These are phyloP conservation scores for Pythium coloratum DNA, from an alignment of 352 stramenopile genomes.

Conservation along the genomic window DNA sequence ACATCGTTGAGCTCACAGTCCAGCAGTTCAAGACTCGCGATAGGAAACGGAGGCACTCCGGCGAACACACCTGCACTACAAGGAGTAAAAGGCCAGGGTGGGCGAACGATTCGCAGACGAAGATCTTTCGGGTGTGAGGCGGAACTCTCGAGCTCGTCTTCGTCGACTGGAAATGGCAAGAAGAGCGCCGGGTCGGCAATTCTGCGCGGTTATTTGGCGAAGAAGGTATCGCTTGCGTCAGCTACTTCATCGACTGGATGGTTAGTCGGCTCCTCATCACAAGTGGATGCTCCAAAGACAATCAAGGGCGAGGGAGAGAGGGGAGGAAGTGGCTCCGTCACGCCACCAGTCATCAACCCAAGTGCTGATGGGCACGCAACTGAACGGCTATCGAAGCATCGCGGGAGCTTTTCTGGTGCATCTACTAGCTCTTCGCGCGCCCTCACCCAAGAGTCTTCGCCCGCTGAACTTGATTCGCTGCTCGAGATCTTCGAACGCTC, in stretches of 20 bases:
- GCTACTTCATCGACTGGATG: constrained; percentile 20
- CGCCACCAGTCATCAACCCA: constrained; percentile 15
- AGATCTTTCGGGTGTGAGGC: constrained; percentile 74
- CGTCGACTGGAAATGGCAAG: constrained; percentile 33
- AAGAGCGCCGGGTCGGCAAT: constrained; percentile 38
- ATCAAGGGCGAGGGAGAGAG: constrained; percentile 7
- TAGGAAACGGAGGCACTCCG: constrained; percentile 6
- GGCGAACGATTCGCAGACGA: constrained; percentile 51
- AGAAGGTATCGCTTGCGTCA: constrained; percentile 25
- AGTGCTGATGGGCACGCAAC: constrained; percentile 8
- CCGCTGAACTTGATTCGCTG: constrained; percentile 45
- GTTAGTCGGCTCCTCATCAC: constrained; percentile 9
- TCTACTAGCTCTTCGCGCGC: not conserved
- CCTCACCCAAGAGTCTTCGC: not conserved
- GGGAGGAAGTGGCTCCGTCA: constrained; percentile 21
- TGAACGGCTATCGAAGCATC: constrained; percentile 16
- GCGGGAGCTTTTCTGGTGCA: constrained; percentile 19
- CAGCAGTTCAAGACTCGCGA: constrained; percentile 13
- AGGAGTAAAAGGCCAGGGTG: constrained; percentile 2
- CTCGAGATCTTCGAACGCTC: constrained; percentile 72
- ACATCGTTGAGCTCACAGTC: constrained; percentile 27
- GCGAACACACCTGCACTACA: constrained; percentile 3
- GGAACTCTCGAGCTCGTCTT: constrained; percentile 35
- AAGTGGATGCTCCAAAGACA: constrained; percentile 2
- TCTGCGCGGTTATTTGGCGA: constrained; percentile 53